phyloP scores from a whole-genome alignment of 495 filamentous ascomycete genomes.

The Podospora bellae-mahoneyi region DNA sequence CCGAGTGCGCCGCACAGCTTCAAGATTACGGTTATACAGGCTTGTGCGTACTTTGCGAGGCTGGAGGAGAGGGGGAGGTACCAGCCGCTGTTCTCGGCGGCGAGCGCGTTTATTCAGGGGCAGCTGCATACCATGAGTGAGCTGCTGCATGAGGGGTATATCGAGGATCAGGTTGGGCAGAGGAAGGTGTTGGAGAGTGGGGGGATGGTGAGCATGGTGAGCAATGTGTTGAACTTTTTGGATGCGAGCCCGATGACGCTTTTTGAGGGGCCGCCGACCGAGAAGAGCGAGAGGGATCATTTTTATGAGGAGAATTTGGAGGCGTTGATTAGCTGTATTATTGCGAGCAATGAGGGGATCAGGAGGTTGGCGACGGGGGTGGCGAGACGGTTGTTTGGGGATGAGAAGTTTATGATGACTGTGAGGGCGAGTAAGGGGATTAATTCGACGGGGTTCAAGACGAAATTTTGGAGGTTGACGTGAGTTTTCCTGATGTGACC shows the following conservation, averaged over 20 bases:
- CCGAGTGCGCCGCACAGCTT: constrained; percentile 54
- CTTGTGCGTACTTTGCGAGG: constrained; percentile 53
- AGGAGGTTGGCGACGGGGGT: constrained; percentile 44
- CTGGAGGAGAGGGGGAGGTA: constrained; percentile 49
- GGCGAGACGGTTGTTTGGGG: constrained; percentile 46
- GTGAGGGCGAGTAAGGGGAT: constrained; percentile 42
- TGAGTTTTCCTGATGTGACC: neutral
- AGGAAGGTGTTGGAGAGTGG: constrained; percentile 40
- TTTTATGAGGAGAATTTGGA: constrained; percentile 51
- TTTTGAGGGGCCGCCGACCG: constrained; percentile 43
- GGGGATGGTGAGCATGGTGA: constrained; percentile 42
- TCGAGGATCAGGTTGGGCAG: constrained; percentile 38
- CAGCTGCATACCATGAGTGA: constrained; percentile 49
- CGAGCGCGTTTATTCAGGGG: constrained; percentile 53
- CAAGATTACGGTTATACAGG: constrained; percentile 58
- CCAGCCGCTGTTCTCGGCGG: constrained; percentile 49
- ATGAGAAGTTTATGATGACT: constrained; percentile 34
- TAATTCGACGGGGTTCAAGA: constrained; percentile 38
- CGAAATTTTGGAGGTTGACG: constrained; percentile 54
- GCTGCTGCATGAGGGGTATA: constrained; percentile 42
- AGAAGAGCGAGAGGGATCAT: constrained; percentile 34
- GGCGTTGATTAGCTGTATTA: constrained; percentile 50
- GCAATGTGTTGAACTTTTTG: constrained; percentile 52
- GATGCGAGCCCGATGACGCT: constrained; percentile 50
- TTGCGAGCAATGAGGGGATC: constrained; percentile 49